phyloP scores from a whole-genome alignment of 768 basidiomycete genomes.

The Fistulinella prunicolor region DNA sequence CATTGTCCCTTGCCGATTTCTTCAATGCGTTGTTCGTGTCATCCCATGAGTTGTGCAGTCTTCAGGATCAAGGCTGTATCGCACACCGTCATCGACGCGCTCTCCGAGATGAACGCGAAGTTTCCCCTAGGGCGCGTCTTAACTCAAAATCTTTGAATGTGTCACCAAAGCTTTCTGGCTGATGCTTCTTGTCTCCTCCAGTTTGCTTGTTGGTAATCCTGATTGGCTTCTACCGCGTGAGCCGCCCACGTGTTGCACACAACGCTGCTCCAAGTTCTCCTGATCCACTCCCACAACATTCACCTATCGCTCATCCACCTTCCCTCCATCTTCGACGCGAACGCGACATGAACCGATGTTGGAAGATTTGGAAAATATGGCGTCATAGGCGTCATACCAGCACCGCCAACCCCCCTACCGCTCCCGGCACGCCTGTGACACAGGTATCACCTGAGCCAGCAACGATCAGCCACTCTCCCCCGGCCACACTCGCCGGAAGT shows the following conservation, averaged over 20 bases:
- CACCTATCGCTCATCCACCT: conserved; percentile 2
- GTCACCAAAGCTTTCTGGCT: conserved; percentile 5
- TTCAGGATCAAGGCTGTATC: background rate
- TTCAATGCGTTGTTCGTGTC: conserved; percentile 6
- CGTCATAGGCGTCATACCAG: conserved; percentile 5
- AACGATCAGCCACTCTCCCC: background rate
- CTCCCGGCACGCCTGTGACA: background rate
- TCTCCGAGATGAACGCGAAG: background rate
- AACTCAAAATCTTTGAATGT: background rate
- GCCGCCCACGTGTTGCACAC: conserved; percentile 9
- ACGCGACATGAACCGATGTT: conserved; percentile 5
- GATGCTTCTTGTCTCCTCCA: conserved; percentile 6
- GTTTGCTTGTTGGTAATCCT: conserved; percentile 24
- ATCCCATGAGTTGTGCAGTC: background rate
- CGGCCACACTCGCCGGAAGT: background rate
- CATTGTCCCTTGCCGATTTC: background rate
- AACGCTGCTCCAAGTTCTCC: conserved; percentile 1
- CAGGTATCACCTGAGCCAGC: background rate
- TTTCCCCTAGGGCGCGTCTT: background rate
- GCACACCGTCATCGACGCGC: background rate
- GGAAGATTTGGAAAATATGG: conserved; percentile 21
- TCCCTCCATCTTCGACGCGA: background rate
- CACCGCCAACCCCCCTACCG: background rate
- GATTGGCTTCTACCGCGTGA: conserved; percentile 28
- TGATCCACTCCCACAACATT: background rate